phyloP scores from a whole-genome alignment of 495 filamentous ascomycete species.

The Podospora pseudoanserina region DNA sequence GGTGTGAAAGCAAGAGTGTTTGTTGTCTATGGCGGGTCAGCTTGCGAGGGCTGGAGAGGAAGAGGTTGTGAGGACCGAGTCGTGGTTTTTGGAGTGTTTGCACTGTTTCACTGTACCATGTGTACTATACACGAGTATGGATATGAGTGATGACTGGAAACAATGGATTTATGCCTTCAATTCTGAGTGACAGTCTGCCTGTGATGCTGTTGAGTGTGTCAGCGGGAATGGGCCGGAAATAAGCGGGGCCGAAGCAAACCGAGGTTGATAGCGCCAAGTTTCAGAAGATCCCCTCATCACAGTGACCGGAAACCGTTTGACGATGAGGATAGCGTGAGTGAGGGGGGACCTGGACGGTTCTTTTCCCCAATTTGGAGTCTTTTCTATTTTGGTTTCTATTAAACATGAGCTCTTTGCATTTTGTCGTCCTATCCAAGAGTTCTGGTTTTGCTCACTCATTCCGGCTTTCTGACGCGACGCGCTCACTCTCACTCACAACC shows the following conservation, averaged over 20 bases:
- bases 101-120: neutral
- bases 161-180: neutral
- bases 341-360: neutral
- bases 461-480: neutral
- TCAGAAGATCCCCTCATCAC: neutral
- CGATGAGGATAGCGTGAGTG: neutral
- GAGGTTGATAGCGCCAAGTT: neutral
- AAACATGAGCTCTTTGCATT: neutral
- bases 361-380: neutral
- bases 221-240: neutral
- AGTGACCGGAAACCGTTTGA: neutral
- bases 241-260: neutral
- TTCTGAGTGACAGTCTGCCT: neutral
- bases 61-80: slow-evolving; percentile 34
- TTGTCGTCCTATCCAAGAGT: neutral
- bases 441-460: neutral
- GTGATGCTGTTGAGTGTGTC: neutral
- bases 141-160: neutral
- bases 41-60: slow-evolving; percentile 44
- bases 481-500: neutral
- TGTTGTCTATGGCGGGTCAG: slow-evolving; percentile 63
- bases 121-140: neutral
- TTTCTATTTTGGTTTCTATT: neutral
- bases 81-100: too few species aligned
- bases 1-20: slow-evolving; percentile 81